These are phyloP conservation scores for Hypoxylon sp. DNA, from an alignment of 2,329 filamentous ascomycete genomes.

Conservation along the genomic window DNA sequence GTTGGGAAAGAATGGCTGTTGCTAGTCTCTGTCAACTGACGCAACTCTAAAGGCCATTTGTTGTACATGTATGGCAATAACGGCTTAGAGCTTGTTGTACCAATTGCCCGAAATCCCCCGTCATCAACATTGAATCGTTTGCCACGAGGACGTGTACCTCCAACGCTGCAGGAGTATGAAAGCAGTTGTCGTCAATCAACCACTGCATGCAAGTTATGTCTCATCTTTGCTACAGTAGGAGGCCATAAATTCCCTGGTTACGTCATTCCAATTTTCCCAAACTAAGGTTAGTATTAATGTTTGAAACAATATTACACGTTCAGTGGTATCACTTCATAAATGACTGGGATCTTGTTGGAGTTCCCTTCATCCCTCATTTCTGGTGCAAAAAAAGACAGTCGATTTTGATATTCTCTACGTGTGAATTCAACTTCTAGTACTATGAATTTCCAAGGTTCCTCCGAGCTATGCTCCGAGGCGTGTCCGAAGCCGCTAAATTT, in stretches of 20 bases:
- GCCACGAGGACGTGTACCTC: not conserved
- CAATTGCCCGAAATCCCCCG: not conserved
- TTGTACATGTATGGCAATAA: not conserved
- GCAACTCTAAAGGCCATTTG: not conserved
- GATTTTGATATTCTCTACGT: not conserved
- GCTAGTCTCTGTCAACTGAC: constrained; percentile 1
- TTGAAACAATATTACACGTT: constrained; percentile 10
- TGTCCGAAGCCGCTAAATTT: constrained; percentile 22
- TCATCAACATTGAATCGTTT: constrained; percentile 3
- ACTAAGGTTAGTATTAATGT: not conserved
- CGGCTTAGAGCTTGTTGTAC: not conserved
- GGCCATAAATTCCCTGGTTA: not conserved
- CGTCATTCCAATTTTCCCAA: constrained; percentile 19
- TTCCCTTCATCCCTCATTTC: constrained; percentile 10
- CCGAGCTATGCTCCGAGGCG: constrained; percentile 33
- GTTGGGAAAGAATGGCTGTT: not conserved
- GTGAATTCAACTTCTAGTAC: constrained; percentile 5
- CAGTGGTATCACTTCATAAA: not conserved
- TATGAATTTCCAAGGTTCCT: constrained; percentile 11
- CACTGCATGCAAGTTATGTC: constrained; percentile 15
- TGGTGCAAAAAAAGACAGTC: not conserved
- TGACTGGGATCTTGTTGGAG: not conserved
- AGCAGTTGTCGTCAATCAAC: constrained; percentile 7
- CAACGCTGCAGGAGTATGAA: constrained; percentile 1
- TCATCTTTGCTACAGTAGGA: constrained; percentile 1